A percentile compares a stretch with the other conserved stretches of the same genome.
Evolutionary conservation across 257 asterid genomes (phyloP).

Genomic region (Fraxinus quadrangulata): DNA sequence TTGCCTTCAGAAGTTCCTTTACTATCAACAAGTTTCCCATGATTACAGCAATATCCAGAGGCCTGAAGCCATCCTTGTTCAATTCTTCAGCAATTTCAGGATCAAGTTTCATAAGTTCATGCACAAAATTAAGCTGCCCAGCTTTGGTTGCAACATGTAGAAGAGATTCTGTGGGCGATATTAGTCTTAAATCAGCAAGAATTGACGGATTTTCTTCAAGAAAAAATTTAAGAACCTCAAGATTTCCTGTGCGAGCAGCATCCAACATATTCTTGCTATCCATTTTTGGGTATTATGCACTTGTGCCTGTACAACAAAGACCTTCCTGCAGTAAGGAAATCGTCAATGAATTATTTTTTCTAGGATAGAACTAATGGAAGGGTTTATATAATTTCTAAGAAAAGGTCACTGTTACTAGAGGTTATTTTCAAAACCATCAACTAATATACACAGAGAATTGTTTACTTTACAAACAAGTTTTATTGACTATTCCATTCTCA

Average conservation of each 20-base stretch:
- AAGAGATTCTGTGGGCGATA: constrained; percentile 16
- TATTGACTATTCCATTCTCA: neutral
- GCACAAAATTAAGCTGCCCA: constrained; percentile 25
- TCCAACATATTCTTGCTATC: neutral
- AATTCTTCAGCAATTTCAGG: constrained; percentile 20
- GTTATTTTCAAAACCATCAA: neutral
- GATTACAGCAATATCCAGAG: constrained; percentile 28
- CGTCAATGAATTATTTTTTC: too few species aligned
- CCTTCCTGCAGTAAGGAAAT: neutral
- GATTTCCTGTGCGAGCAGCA: too few species aligned
- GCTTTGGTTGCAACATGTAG: constrained; percentile 30
- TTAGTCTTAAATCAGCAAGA: too few species aligned
- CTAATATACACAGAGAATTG: neutral
- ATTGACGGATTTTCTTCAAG: too few species aligned
- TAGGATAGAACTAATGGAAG: neutral
- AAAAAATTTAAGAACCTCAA: too few species aligned
- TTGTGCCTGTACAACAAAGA: neutral
- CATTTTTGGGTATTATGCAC: constrained; percentile 13
- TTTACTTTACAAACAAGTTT: neutral
- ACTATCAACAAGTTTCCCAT: constrained; percentile 25
- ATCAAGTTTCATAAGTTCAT: constrained; percentile 23
- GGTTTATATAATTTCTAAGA: neutral
- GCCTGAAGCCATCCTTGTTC: constrained; percentile 2
- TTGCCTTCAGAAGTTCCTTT: constrained; percentile 8
- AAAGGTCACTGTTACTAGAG: neutral